Evolutionary conservation across 352 stramenopile species (phyloP).

Genomic region (Globisporangium canariense): DNA sequence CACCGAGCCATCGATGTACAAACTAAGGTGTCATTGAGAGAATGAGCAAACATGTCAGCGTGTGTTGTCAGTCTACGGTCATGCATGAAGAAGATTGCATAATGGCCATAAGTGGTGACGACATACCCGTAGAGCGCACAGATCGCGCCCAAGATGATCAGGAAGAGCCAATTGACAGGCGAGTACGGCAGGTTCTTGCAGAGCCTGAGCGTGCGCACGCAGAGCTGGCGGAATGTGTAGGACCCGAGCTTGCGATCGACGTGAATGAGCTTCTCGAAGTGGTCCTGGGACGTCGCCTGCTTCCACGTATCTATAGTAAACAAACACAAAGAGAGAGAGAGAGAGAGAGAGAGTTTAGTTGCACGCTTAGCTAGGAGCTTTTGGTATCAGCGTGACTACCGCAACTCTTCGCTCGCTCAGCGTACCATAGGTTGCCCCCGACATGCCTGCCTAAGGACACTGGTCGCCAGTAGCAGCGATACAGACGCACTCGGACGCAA

Average conservation of each 20-base stretch:
- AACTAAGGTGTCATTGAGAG: slow-evolving; percentile 20
- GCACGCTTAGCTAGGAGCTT: too few relatives aligned
- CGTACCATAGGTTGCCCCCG: slow-evolving; percentile 27
- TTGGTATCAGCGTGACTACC: too few relatives aligned
- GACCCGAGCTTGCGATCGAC: slow-evolving; percentile 44
- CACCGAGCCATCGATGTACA: slow-evolving; percentile 68
- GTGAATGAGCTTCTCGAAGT: slow-evolving; percentile 60
- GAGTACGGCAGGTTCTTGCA: slow-evolving; percentile 83
- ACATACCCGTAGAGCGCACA: slow-evolving; percentile 64
- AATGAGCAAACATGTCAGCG: neutral
- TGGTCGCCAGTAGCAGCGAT: slow-evolving; percentile 7
- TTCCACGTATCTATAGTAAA: slow-evolving; percentile 59
- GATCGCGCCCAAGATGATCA: slow-evolving; percentile 53
- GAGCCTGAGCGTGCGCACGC: slow-evolving; percentile 49
- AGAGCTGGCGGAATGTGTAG: slow-evolving; percentile 53
- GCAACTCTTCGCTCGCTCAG: neutral
- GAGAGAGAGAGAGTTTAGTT: too few relatives aligned
- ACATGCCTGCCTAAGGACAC: slow-evolving; percentile 13
- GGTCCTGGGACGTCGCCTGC: slow-evolving; percentile 52
- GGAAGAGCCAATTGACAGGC: slow-evolving; percentile 77
- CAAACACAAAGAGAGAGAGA: neutral
- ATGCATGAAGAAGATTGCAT: neutral
- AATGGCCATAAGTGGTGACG: neutral
- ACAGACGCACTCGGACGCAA: neutral
- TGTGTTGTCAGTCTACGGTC: neutral